phyloP scores from a whole-genome alignment of 2,329 filamentous ascomycete genomes.

The Berkeleyomyces rouxiae region DNA sequence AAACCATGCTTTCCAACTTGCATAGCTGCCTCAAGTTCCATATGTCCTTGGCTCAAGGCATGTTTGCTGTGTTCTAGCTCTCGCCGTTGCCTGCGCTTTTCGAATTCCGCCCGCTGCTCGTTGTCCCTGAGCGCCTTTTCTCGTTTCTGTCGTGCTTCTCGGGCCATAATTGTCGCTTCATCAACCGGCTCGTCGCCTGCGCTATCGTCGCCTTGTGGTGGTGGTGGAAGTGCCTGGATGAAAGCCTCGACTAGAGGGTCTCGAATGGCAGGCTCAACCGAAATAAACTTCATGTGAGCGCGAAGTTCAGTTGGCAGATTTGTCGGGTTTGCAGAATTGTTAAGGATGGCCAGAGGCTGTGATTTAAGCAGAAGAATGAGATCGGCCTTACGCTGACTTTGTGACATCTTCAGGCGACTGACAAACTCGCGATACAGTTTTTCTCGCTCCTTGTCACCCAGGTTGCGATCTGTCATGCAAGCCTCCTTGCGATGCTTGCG shows the following conservation, averaged over 20 bases:
- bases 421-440: conserved; percentile 65
- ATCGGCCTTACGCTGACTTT: conserved; percentile 51
- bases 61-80: conserved; percentile 45
- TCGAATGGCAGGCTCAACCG: conserved; percentile 41
- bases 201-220: conserved; percentile 22
- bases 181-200: conserved; percentile 28
- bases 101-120: conserved; percentile 43
- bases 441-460: conserved; percentile 63
- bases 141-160: conserved; percentile 38
- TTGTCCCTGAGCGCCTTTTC: conserved; percentile 51
- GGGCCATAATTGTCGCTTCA: conserved; percentile 31
- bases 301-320: conserved; percentile 46
- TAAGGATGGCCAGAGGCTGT: conserved; percentile 40
- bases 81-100: conserved; percentile 42
- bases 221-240: conserved; percentile 46
- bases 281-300: conserved; percentile 53
- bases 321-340: conserved; percentile 38
- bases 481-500: conserved; percentile 73
- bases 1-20: conserved; percentile 43
- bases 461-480: conserved; percentile 57
- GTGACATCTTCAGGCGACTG: conserved; percentile 46
- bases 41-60: conserved; percentile 46
- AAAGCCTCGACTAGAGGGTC: conserved; percentile 51
- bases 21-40: conserved; percentile 52
- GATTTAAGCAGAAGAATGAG: conserved; percentile 47